Base-by-base conservation (phyloP, 2,329 filamentous ascomycete species). In the Didymella arachidicola region DNA sequence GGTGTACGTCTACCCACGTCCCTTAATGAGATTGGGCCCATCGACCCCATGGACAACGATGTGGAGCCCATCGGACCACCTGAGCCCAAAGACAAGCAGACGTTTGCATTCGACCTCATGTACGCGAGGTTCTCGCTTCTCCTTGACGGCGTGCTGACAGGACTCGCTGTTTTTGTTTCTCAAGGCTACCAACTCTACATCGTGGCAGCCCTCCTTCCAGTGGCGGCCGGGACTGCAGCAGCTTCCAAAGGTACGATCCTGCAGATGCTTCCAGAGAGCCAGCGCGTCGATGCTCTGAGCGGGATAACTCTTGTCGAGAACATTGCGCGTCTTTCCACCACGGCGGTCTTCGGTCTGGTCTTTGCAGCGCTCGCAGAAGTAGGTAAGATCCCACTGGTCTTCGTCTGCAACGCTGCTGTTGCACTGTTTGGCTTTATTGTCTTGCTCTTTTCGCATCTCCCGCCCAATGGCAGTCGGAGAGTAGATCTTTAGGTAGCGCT, bases 231-330 rank as follows among this genome's bases (percentile, higher is more conserved):
- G 0, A 88, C 88, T 0, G 89, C 87, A 0, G 84, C 88, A 0
- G 87, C 89, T 0, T 87, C 88, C 1, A 92, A 91, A 64, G 89
- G 89, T 0, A 87, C 89, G n/a, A 90, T 91, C 59, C 83, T 89
- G 0, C 85, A 89, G 56, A 89, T 91, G 87, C 87, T 87, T 43
- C 79, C 87, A 0, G 80, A 85, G 1, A 80, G 80, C 0, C 84
- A 89, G 54, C 81, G 88, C 0, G 82, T 85, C 0, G 89, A 92
- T 67, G 89, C 89, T 0, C 77, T 92, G 3, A 87, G 87, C 38
- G 88, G 87, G 0, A 87, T 92, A 12, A 90, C 87, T 0, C 77
- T 91, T 0, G 85, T 91, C 0, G 89, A 92, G 68, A 90, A 89
- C 62, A 82, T 90, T 30, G 89, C 88, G 0, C 79, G 84, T 25